Evolutionary conservation across 371 early-diverging fungal genomes (phyloP).

Genomic region (Parasitella parasitica): DNA sequence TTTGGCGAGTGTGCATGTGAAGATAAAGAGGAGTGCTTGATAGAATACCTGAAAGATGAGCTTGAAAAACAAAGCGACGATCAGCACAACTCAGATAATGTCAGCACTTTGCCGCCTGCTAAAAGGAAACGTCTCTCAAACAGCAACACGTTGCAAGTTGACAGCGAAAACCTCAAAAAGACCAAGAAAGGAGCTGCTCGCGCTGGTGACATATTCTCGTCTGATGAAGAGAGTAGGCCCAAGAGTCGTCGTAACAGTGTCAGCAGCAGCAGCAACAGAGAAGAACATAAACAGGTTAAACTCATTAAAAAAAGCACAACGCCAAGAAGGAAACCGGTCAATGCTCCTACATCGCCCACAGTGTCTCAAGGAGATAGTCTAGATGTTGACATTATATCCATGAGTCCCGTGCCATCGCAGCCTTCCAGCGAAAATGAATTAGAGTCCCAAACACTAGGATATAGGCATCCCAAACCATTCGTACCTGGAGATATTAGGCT

Average conservation of each 20-base stretch:
- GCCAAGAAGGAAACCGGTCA: background rate
- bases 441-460: background rate
- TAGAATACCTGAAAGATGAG: conserved; percentile 31
- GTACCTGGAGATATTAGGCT: background rate
- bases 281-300: background rate
- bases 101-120: background rate
- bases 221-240: conserved; percentile 15
- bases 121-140: background rate
- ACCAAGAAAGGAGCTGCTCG: background rate
- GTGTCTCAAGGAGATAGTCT: conserved; percentile 23
- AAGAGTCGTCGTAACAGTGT: background rate
- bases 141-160: background rate
- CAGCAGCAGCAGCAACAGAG: background rate
- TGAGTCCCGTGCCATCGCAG: conserved; percentile 1
- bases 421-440: background rate
- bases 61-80: background rate
- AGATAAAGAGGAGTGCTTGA: conserved; percentile 42
- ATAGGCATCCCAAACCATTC: background rate
- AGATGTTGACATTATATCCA: conserved; percentile 24
- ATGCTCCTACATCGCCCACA: conserved; percentile 10
- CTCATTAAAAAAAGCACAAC: background rate
- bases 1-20: conserved; percentile 50
- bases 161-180: background rate
- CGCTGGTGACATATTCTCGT: conserved; percentile 2
- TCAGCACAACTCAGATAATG: background rate